phyloP scores from a whole-genome alignment of 306 rosid genomes.

The Canavalia ensiformis region DNA sequence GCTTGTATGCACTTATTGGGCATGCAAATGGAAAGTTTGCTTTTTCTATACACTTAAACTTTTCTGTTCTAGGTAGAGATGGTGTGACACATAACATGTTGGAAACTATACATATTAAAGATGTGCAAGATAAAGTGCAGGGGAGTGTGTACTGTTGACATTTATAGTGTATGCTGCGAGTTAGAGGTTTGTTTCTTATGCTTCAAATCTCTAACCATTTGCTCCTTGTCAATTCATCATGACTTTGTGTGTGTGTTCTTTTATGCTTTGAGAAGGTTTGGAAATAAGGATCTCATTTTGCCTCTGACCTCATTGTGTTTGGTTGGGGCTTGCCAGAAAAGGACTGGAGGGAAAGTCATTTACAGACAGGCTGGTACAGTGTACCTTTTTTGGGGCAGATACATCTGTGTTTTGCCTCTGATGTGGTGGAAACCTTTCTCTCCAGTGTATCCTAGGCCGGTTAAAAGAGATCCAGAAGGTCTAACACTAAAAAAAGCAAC shows the following conservation, averaged over 20 bases:
- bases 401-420: conserved; percentile 79
- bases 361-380: conserved; percentile 66
- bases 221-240: conserved; percentile 3
- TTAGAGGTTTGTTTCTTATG: conserved; percentile 71
- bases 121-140: conserved; percentile 89
- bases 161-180: conserved; percentile 79
- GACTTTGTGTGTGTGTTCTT: not conserved
- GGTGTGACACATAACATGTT: conserved; percentile 95
- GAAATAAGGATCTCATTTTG: not conserved
- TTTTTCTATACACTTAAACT: not conserved
- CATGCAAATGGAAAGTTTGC: not conserved
- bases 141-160: conserved; percentile 83
- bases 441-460: conserved; percentile 80
- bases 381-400: conserved; percentile 85
- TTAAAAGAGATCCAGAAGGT: conserved; percentile 72
- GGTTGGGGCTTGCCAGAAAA: conserved; percentile 61
- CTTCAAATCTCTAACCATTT: conserved; percentile 26
- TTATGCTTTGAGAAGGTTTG: conserved; percentile 17
- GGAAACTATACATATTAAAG: conserved; percentile 86
- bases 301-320: not conserved
- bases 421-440: conserved; percentile 90
- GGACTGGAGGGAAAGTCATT: conserved; percentile 79
- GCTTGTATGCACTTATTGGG: not conserved
- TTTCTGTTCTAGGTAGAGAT: conserved; percentile 76
- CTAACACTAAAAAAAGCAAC: conserved; percentile 65